Evolutionary conservation across 768 basidiomycete species (phyloP), one percentile per base, ranked within the genome.

Genomic region (Sarcodon aspratus): DNA sequence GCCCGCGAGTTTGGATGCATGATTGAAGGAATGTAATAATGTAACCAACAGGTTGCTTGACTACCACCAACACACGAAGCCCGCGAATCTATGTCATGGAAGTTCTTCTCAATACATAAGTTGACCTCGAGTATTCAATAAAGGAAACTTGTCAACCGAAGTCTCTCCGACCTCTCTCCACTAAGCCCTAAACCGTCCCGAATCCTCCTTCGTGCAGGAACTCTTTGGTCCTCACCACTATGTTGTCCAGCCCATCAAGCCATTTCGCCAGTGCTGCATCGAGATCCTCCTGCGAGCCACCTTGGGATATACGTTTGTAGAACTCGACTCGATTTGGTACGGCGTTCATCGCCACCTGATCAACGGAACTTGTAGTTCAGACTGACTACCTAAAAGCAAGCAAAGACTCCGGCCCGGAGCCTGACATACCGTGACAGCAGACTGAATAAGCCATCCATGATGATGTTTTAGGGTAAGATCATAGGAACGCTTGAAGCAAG

Each of bases 401-500:
- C 8, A 42, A 13, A 42, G 5, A 27, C 9, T 13, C 9, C 40
- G 13, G 15, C 13, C 17, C 40, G 17, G 40, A 44, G 47, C 42
- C 34, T 71, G 76, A 42, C 80, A 55, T 48, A 85, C 82, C 27
- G 71, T 67, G 31, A 83, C 78, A 49, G 84, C 63, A 17, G 80
- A 76, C 18, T 82, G 79, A 51, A 86, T 70, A 54, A 85, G 32
- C 59, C 82, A 83, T 0, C 75, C 69, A 59, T 84, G 81, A 61
- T 85, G 82, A 51, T 78, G 80, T 46, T 63, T 67, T 45, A 88
- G 69, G 13, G 84, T 77, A 47, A 71, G 69, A 52, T 88, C 83
- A 60, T 85, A 88, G 3, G 85, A 73, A 37, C 75, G 69, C 61
- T 73, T 76, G 69, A 88, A 87, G 62, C 85, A 85, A 50, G 73